These are phyloP conservation scores for Paramecium bursaria DNA, from an alignment of 73 alveolate species.

Conservation along the genomic window DNA sequence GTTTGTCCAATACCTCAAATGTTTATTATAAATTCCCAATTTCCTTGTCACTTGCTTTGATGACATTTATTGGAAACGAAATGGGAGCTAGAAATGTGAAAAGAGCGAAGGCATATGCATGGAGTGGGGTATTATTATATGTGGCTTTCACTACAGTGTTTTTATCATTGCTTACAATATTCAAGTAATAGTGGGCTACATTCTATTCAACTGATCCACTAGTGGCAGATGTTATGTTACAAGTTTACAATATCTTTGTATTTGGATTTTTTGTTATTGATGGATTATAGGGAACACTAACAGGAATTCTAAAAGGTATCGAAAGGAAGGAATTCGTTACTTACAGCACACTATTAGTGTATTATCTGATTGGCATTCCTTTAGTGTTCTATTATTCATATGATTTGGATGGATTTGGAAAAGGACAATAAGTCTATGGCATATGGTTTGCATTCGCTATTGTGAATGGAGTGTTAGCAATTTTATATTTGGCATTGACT, in stretches of 20 bases:
- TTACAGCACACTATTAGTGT: conserved; percentile 17
- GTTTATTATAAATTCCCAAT: conserved; percentile 47
- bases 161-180: not conserved
- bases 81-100: not conserved
- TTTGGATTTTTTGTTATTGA: conserved; percentile 54
- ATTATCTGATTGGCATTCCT: conserved; percentile 40
- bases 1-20: conserved; percentile 19
- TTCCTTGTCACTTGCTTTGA: not conserved
- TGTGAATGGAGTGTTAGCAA: conserved; percentile 28
- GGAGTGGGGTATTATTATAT: conserved; percentile 9
- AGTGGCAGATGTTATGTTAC: conserved; percentile 1
- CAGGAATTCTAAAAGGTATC: conserved; percentile 12
- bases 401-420: conserved; percentile 22
- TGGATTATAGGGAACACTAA: conserved; percentile 16
- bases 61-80: conserved; percentile 20
- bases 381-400: conserved; percentile 31
- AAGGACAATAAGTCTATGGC: not conserved
- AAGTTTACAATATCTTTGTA: not conserved
- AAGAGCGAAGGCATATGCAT: conserved; percentile 11
- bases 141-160: not conserved
- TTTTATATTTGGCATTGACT: not conserved
- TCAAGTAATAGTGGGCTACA: not conserved
- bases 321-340: conserved; percentile 49
- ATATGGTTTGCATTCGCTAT: conserved; percentile 45
- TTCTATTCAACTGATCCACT: not conserved